Evolutionary conservation across 2,329 filamentous ascomycete genomes (phyloP).

Genomic region (Calonectria montana): DNA sequence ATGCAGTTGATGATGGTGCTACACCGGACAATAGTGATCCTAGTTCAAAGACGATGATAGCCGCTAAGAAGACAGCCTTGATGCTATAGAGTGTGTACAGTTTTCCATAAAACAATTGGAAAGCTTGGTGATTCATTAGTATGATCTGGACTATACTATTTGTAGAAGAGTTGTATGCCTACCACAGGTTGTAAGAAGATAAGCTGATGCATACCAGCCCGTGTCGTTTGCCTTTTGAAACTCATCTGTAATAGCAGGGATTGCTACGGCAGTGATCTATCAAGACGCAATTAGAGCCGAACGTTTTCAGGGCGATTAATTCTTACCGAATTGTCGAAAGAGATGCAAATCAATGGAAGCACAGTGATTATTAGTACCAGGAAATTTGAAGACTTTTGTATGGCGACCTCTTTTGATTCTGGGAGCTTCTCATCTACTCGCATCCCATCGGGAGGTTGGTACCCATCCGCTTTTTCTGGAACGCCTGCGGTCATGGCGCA

Average conservation of each 20-base stretch:
- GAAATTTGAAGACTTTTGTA: neutral
- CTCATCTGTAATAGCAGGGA: slow-evolving; percentile 63
- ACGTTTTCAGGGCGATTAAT: too few species aligned
- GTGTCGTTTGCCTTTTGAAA: slow-evolving; percentile 61
- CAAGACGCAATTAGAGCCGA: neutral
- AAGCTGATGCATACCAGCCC: slow-evolving; percentile 68
- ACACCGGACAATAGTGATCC: slow-evolving; percentile 63
- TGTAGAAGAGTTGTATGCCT: too few species aligned
- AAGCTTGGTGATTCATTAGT: slow-evolving; percentile 19
- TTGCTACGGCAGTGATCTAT: slow-evolving; percentile 61
- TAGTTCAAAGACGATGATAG: slow-evolving; percentile 62
- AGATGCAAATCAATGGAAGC: neutral
- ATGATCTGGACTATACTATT: neutral
- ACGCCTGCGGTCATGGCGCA: neutral
- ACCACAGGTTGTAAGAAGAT: slow-evolving; percentile 56
- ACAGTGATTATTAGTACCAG: neutral
- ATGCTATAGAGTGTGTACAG: slow-evolving; percentile 62
- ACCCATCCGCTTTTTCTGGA: neutral
- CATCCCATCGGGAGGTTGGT: neutral
- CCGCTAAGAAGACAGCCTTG: slow-evolving; percentile 58
- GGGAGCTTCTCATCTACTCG: neutral
- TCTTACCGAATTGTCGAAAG: neutral
- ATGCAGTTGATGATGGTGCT: slow-evolving; percentile 54
- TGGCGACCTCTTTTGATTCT: neutral
- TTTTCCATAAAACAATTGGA: slow-evolving; percentile 53